A percentile compares a stretch with the other conserved stretches of the same genome.
These are phyloP conservation scores for Neonectria hederae DNA, from an alignment of 2,329 filamentous ascomycete genomes.

Conservation along the genomic window DNA sequence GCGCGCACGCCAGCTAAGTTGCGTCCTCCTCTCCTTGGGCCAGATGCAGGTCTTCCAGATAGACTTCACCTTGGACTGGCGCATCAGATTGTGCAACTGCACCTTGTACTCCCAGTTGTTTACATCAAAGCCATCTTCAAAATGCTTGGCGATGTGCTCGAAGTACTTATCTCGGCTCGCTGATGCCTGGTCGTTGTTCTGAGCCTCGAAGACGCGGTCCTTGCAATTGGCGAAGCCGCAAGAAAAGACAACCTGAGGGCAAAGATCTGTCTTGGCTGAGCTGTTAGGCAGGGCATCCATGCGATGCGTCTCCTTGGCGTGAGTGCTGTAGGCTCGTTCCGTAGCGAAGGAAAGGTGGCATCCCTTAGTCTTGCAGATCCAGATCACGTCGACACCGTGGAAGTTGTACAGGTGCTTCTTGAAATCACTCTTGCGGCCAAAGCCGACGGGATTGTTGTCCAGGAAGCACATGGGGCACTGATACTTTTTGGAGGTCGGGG, in stretches of 20 bases:
- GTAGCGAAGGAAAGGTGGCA: slow-evolving; percentile 57
- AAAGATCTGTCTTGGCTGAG: slow-evolving; percentile 53
- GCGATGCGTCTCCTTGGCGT: slow-evolving; percentile 55
- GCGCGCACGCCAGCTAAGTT: slow-evolving; percentile 52
- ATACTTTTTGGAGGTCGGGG: slow-evolving; percentile 53
- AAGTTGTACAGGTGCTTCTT: slow-evolving; percentile 61
- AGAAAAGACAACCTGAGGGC: slow-evolving; percentile 56
- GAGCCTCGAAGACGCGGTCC: slow-evolving; percentile 54
- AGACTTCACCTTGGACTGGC: slow-evolving; percentile 54
- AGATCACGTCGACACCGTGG: slow-evolving; percentile 54
- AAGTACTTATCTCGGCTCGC: slow-evolving; percentile 55
- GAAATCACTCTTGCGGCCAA: slow-evolving; percentile 58
- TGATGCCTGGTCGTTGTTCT: slow-evolving; percentile 48
- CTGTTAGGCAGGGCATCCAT: slow-evolving; percentile 54
- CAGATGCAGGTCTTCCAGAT: slow-evolving; percentile 58
- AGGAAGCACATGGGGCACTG: slow-evolving; percentile 58
- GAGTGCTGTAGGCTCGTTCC: slow-evolving; percentile 56
- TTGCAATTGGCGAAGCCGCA: slow-evolving; percentile 56
- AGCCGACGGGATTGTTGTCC: slow-evolving; percentile 56
- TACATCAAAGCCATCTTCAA: slow-evolving; percentile 54
- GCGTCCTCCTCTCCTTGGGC: slow-evolving; percentile 55
- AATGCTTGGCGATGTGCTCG: slow-evolving; percentile 58
- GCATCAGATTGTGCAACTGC: slow-evolving; percentile 56
- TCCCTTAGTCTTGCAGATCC: slow-evolving; percentile 54
- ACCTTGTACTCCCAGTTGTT: slow-evolving; percentile 56